Evolutionary conservation across 2,329 filamentous ascomycete species (phyloP).

Genomic region (Hortaea sp.): DNA sequence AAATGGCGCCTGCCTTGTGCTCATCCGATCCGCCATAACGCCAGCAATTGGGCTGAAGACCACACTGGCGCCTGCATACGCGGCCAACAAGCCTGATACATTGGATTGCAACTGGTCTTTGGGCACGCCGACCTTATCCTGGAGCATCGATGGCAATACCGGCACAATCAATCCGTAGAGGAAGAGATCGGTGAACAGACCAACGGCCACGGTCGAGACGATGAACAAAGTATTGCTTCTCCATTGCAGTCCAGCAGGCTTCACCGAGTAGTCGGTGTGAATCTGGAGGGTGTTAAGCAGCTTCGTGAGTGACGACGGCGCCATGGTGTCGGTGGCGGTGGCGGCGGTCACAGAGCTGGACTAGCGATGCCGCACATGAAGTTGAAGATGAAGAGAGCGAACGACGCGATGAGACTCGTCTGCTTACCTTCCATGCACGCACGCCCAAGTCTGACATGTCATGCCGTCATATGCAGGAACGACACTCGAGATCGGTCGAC

Average conservation of each 20-base stretch:
- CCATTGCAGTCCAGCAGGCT: slow-evolving; percentile 36
- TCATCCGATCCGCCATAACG: slow-evolving; percentile 44
- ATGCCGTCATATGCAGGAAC: neutral
- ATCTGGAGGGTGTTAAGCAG: slow-evolving; percentile 27
- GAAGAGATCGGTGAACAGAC: slow-evolving; percentile 50
- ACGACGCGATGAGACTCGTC: neutral
- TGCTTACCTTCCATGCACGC: neutral
- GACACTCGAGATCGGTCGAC: neutral
- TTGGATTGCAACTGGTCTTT: slow-evolving; percentile 41
- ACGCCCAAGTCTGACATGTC: neutral
- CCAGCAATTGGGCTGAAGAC: slow-evolving; percentile 44
- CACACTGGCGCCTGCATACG: slow-evolving; percentile 45
- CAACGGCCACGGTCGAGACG: slow-evolving; percentile 44
- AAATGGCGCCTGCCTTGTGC: slow-evolving; percentile 48
- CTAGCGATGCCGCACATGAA: no score
- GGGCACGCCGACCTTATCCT: slow-evolving; percentile 40
- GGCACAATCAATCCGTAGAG: slow-evolving; percentile 51
- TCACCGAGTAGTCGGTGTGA: slow-evolving; percentile 22
- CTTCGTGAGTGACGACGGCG: slow-evolving; percentile 4
- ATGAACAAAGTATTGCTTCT: slow-evolving; percentile 53
- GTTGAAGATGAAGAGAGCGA: no score
- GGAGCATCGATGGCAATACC: slow-evolving; percentile 48
- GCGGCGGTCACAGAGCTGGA: neutral
- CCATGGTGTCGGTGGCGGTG: slow-evolving; percentile 2
- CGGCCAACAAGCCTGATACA: slow-evolving; percentile 44